These are phyloP conservation scores for Blastocystis sp. DNA, from an alignment of 352 stramenopile species.

Conservation along the genomic window DNA sequence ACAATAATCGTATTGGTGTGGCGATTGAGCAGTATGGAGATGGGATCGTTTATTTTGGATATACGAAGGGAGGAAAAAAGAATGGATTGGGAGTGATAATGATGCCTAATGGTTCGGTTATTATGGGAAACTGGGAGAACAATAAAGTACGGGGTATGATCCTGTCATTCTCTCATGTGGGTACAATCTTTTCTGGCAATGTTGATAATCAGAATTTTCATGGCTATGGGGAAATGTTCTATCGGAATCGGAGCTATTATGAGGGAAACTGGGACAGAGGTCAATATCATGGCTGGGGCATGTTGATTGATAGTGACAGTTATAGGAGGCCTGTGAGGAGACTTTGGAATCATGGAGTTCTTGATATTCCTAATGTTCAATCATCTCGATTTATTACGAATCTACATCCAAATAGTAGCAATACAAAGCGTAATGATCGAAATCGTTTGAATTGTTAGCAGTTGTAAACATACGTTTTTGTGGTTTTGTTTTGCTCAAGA, in stretches of 20 bases:
- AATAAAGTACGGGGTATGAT: not conserved
- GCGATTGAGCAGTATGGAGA: constrained; percentile 10
- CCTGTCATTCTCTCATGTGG: not conserved
- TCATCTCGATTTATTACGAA: too few relatives aligned
- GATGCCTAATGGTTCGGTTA: not conserved
- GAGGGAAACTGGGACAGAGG: not conserved
- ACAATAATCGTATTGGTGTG: not conserved
- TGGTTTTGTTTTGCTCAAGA: too few relatives aligned
- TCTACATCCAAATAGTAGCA: too few relatives aligned
- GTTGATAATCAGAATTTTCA: not conserved
- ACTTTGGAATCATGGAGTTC: not conserved
- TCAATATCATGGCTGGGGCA: not conserved
- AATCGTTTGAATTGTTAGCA: too few relatives aligned
- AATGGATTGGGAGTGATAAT: not conserved
- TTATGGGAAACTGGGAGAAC: not conserved
- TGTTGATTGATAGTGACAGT: not conserved
- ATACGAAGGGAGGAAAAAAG: not conserved
- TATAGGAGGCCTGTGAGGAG: not conserved
- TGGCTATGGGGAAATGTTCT: constrained; percentile 53
- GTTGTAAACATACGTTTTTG: too few relatives aligned
- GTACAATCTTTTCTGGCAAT: not conserved
- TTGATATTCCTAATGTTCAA: too few relatives aligned
- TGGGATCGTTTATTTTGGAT: not conserved
- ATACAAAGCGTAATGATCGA: too few relatives aligned
- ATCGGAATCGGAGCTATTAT: constrained; percentile 7